Evolutionary conservation across 2,329 filamentous ascomycete species (phyloP).

Genomic region (Aspergillus pseudoviridinutans): DNA sequence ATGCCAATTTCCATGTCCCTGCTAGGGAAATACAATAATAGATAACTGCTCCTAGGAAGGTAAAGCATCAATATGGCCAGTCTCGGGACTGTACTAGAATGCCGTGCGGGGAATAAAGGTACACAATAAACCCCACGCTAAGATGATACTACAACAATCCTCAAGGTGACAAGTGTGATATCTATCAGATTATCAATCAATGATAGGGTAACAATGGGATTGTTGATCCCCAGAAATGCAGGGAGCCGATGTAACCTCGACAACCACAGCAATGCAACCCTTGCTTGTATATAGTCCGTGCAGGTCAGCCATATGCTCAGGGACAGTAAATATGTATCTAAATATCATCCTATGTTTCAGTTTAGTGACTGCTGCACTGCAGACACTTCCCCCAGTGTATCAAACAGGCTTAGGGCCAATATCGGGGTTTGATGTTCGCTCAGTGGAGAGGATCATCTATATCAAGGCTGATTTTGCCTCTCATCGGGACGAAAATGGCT

Average conservation of each 20-base stretch:
- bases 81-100: no score
- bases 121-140: no score
- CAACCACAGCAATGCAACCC: not conserved
- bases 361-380: slow-evolving; percentile 29
- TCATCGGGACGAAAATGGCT: slow-evolving; percentile 41
- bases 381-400: slow-evolving; percentile 38
- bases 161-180: no score
- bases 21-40: no score
- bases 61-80: not conserved
- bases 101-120: no score
- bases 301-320: not conserved
- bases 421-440: slow-evolving; percentile 26
- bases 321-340: not conserved
- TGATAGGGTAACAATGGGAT: not conserved
- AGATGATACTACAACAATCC: no score
- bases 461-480: slow-evolving; percentile 40
- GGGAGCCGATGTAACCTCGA: not conserved
- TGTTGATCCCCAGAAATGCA: not conserved
- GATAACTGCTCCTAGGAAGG: no score
- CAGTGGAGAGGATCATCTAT: slow-evolving; percentile 25
- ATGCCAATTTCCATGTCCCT: no score
- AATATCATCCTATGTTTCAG: not conserved
- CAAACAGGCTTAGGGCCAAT: slow-evolving; percentile 15
- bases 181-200: not conserved
- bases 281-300: not conserved